phyloP scores from a whole-genome alignment of 1,284 basidiomycete genomes.

The Butyriboletus appendiculatus region DNA sequence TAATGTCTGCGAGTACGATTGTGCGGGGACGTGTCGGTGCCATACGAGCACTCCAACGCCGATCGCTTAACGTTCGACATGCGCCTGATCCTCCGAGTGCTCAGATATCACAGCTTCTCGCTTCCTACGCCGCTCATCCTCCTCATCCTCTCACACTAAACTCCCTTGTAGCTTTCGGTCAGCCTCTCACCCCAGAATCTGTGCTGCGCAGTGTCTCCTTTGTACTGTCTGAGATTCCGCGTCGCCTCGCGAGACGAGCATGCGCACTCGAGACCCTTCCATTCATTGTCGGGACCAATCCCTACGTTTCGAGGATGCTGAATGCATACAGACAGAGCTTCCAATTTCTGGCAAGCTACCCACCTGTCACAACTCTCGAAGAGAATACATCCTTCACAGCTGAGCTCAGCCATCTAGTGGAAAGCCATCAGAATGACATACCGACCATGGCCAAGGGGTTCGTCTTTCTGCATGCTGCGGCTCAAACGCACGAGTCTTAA shows the following conservation, averaged over 20 bases:
- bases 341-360: slow-evolving; percentile 68
- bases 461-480: slow-evolving; percentile 24
- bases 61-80: slow-evolving; percentile 26
- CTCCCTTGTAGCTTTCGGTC: slow-evolving; percentile 70
- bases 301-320: slow-evolving; percentile 77
- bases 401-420: slow-evolving; percentile 71
- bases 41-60: slow-evolving; percentile 7
- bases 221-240: slow-evolving; percentile 71
- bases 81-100: slow-evolving; percentile 30
- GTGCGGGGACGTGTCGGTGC: neutral
- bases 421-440: slow-evolving; percentile 83
- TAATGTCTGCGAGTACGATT: slow-evolving; percentile 11
- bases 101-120: slow-evolving; percentile 31
- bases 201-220: slow-evolving; percentile 69
- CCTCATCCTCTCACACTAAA: slow-evolving; percentile 62
- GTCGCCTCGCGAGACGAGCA: slow-evolving; percentile 70
- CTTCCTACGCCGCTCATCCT: slow-evolving; percentile 36
- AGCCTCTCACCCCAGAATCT: slow-evolving; percentile 67
- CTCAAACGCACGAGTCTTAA: neutral
- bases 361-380: slow-evolving; percentile 62
- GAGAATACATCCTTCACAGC: slow-evolving; percentile 73
- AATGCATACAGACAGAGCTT: slow-evolving; percentile 78
- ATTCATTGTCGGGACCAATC: slow-evolving; percentile 90
- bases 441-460: slow-evolving; percentile 89
- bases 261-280: slow-evolving; percentile 71